Percentiles rank a stretch among this genome's conserved stretches.
Conservation (phyloP, 257 asterid species). For the Jasminum sambac region DNA sequence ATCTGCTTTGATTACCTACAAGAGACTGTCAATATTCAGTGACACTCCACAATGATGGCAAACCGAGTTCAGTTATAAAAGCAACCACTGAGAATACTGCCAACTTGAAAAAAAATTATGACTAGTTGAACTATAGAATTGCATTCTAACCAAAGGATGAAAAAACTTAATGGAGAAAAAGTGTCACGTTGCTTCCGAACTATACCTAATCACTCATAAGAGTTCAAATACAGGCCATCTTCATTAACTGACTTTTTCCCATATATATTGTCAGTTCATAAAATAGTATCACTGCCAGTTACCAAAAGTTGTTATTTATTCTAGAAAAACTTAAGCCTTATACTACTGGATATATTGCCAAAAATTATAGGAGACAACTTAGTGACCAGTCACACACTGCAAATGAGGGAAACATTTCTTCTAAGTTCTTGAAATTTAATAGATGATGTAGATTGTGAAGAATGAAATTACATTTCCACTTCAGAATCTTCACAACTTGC, state of each 20-base stretch:
- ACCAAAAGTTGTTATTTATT: neutral
- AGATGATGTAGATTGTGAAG: neutral
- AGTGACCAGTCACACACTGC: neutral
- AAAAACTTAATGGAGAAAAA: neutral
- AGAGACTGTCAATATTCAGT: conserved; percentile 18
- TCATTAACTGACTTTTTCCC: neutral
- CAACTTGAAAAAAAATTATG: neutral
- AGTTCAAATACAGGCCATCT: neutral
- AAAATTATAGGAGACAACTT: neutral
- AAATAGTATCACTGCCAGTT: neutral
- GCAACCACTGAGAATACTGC: neutral
- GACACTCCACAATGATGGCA: neutral
- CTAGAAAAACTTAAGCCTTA: neutral
- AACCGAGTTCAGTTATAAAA: conserved; percentile 4
- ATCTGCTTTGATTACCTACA: conserved; percentile 81
- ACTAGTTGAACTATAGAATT: neutral
- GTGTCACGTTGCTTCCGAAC: neutral
- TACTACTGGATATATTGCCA: neutral
- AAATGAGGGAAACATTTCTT: neutral
- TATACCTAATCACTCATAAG: neutral
- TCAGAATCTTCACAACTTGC: neutral
- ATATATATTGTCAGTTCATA: neutral
- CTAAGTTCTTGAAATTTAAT: neutral
- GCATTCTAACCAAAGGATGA: neutral
- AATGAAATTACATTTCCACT: neutral